Evolutionary conservation across 208 protist species (phyloP), one percentile per base, ranked within the genome.

Genomic region (Crithidia brevicula): DNA sequence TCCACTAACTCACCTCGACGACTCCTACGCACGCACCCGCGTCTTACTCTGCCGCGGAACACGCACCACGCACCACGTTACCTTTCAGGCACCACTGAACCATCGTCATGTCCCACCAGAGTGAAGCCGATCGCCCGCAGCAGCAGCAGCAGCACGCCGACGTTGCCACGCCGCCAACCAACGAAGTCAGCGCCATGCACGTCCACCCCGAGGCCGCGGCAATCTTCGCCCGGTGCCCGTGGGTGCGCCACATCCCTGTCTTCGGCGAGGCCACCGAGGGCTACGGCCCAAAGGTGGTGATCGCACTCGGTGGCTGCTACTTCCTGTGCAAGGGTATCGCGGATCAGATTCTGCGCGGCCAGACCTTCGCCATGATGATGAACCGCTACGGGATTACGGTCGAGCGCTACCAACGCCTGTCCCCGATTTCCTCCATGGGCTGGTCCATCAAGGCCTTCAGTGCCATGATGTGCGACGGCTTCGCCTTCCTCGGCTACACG

Each of bases 401-500:
- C 15, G 30, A 28, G 49, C 38, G 56, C 6, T 87, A 83, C 58
- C 73, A 82, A 67, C 77, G 78, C 27, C 75, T 87, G 49, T 57
- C 60, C 13, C 67, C 53, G 43, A 65, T 87, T 50, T 53, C 69
- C 5, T 61, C 58, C 18, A 74, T 90, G 70, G 85, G 76, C 23
- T 83, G 72, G 77, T 86, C 88, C 22, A 74, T 92, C 54, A 94
- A 92, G 61, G 72, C 85, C 45, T 65, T 90, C 57, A 79, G 61
- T n/a, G 88, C 81, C 23, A 74, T 86, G 59, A 33, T 94, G 27
- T 86, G 79, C 68, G 88, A 92, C 62, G 68, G 74, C 54, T 85
- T 92, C 58, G 69, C 81, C 25, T 75, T 91, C 58, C 71, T 85
- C 47, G 80, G 82, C 36, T 94, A 92, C 79, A 82, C 80, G 25